Evolutionary conservation across 305 asterid genomes (phyloP), one percentile per base, ranked within the genome.

Genomic region (Solanum hybrid): DNA sequence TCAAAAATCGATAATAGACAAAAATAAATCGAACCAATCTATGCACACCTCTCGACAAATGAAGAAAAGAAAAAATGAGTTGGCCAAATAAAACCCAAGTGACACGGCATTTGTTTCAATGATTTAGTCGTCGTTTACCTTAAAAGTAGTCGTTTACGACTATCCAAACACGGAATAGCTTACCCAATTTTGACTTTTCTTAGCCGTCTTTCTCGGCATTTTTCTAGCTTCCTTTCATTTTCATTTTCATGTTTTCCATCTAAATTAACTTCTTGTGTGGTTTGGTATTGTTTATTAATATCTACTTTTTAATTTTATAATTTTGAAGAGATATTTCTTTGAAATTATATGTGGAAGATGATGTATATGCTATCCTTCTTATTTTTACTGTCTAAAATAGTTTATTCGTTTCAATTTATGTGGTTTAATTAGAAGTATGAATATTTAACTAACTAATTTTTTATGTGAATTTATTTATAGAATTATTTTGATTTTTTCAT

Each of bases 1-100:
- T 4, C 0, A 41, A 41, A 51, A 51, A 51, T 45, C 0, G 0
- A 51, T 15, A 15, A 51, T 15, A 51, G 0, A 15, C 0, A 51
- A 51, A 51, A 51, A 15, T 51, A 51, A 51, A 51, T 6, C 68
- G 4, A 51, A 2, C 0, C 9, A 51, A 51, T 0, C 9, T 15
- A 51, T 15, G 9, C 3, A 51, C 8, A 15, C 0, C 1, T 0
- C 9, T 15, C 1, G 3, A 51, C n/a, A 2, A 2, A 51, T 3
- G 0, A 2, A 51, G 3, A 2, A 51, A 51, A 51, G n/a, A 80
- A 26, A 57, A 80, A 38, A 14, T 39, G 70, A 14, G 22, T 81
- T 81, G 70, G 70, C 8, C 70, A 38, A 81, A 39, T 33, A 27
- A 26, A 80, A 80, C 12, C 10, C 3, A n/a, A 22, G 10, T 6